Evolutionary conservation across 2,329 filamentous ascomycete genomes (phyloP), one percentile per base, ranked within the genome.

Genomic region (Talaromyces sp.): DNA sequence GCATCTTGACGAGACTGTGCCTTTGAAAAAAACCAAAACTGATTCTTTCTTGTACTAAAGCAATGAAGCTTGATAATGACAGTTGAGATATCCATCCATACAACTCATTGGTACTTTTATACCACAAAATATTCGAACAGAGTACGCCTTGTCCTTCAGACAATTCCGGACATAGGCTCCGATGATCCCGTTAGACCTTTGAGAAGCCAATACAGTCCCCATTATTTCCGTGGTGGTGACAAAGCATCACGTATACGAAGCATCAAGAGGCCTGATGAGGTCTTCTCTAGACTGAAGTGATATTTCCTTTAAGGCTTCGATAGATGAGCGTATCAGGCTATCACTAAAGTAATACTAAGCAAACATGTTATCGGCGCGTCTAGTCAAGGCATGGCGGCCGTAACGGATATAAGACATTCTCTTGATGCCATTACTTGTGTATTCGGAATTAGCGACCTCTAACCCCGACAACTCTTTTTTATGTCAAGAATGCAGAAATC

Each of bases 1-100:
- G 68, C 75, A 77, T 77, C 8, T 33, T 52, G 49, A 52, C 15
- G 1, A 31, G 15, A 31, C 25, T 52, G 11, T 6, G 8, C 7
- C 4, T 33, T 52, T 10, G n/a, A n/a, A 7, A 6, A 27, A 31
- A 31, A 31, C n/a, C 9, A 31, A 31, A n/a, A 33, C 3, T n/a
- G 17, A 2, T 5, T 49, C 4, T 47, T 22, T 0, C 22, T 49
- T 31, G 27, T 52, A n/a, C 25, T n/a, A 11, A 4, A n/a, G 27
- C 3, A 52, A 31, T n/a, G 8, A 8, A 52, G 17, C 8, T 52
- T 52, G 8, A 52, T n/a, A 11, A 7, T 33, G 25, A n/a, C 7
- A n/a, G 8, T 1, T 17, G 25, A 17, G 2, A 49, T 31, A 27
- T 50, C 7, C 15, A 31, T 17, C 2, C 25, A 17, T 31, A 17